Evolutionary conservation across 805 yeast genomes (phyloP).

Genomic region (Lipomyces yamadae): DNA sequence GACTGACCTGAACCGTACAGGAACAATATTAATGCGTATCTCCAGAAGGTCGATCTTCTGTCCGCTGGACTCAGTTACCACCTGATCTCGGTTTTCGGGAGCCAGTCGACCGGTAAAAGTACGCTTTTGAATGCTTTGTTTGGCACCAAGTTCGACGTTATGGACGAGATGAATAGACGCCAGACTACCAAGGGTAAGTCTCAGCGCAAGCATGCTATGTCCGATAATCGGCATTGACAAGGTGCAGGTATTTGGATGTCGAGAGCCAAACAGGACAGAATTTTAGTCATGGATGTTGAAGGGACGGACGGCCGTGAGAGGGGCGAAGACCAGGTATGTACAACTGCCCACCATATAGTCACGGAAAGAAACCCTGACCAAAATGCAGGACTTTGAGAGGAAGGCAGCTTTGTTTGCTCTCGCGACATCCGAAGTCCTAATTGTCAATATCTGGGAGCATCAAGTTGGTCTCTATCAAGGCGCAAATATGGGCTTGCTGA

Average conservation of each 20-base stretch:
- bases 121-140: slow-evolving; percentile 85
- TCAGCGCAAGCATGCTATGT: background rate
- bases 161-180: slow-evolving; percentile 84
- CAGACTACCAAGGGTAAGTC: slow-evolving; percentile 85
- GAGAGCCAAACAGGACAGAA: slow-evolving; percentile 45
- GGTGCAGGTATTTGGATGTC: slow-evolving; percentile 39
- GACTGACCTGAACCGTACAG: background rate
- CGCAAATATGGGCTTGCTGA: slow-evolving; percentile 92
- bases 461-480: slow-evolving; percentile 98
- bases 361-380: background rate
- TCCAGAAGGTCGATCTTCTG: slow-evolving; percentile 46
- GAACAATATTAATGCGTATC: slow-evolving; percentile 42
- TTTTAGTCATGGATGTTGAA: slow-evolving; percentile 94
- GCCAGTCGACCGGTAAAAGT: slow-evolving; percentile 96
- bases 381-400: slow-evolving; percentile 80
- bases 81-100: slow-evolving; percentile 93
- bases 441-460: slow-evolving; percentile 94
- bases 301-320: slow-evolving; percentile 98
- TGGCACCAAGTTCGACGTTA: slow-evolving; percentile 86
- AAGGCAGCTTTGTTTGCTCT: slow-evolving; percentile 95
- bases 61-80: slow-evolving; percentile 76
- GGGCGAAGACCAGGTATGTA: slow-evolving; percentile 80
- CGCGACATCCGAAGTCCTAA: slow-evolving; percentile 86
- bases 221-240: background rate
- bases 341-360: background rate